A percentile compares a stretch with the other conserved stretches of the same genome.
Conservation (phyloP, 331 rosid species). For the Pyrus hybrid region DNA sequence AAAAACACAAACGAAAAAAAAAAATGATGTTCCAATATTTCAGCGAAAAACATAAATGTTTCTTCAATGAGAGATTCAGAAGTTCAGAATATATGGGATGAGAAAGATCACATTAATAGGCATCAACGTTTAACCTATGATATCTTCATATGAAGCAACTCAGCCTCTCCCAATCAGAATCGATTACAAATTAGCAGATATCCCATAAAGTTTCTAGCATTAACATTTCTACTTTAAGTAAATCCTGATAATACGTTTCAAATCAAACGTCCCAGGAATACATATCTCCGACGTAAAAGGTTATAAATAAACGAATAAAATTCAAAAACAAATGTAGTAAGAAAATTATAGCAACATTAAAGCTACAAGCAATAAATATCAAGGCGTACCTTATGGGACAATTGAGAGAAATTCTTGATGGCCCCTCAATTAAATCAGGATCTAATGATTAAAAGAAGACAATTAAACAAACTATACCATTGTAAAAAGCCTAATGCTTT, state of each 20-base stretch:
- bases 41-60: not conserved
- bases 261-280: not conserved
- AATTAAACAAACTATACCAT: not conserved
- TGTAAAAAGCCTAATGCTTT: not conserved
- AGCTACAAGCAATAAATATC: conserved; percentile 15
- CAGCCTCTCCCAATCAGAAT: not conserved
- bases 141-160: not conserved
- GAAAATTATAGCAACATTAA: not conserved
- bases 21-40: not conserved
- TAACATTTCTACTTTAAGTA: not conserved
- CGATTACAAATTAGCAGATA: not conserved
- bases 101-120: not conserved
- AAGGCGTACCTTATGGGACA: conserved; percentile 88
- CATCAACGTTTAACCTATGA: not conserved
- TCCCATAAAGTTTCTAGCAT: not conserved
- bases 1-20: not conserved
- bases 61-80: not conserved
- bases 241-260: not conserved
- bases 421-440: conserved; percentile 77
- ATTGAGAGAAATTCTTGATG: conserved; percentile 79
- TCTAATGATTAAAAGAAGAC: conserved; percentile 23
- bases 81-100: not conserved
- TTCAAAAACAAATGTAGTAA: not conserved
- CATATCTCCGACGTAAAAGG: not conserved
- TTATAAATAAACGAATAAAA: not conserved